Evolutionary conservation across 2,329 filamentous ascomycete genomes (phyloP).

Genomic region (Aspergillus niger): DNA sequence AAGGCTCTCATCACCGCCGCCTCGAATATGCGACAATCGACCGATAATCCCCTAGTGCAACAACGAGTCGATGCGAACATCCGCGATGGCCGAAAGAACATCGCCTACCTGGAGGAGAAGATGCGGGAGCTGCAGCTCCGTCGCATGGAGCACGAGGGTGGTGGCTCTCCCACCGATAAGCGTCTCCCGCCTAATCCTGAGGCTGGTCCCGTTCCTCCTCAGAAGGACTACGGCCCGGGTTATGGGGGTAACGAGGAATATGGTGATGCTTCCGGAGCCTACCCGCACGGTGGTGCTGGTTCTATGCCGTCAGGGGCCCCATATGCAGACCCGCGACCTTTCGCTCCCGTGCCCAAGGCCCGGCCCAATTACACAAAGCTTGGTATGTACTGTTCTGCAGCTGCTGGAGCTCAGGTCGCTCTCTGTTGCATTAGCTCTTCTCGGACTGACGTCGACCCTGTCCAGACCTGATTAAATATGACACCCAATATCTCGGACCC

Average conservation of each 20-base stretch:
- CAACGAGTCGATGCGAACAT: conserved; percentile 92
- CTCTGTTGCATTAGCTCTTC: conserved; percentile 4
- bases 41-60: conserved; percentile 87
- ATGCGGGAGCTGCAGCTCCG: conserved; percentile 86
- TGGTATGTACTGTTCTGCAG: conserved; percentile 59
- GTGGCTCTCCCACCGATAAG: conserved; percentile 50
- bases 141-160: conserved; percentile 43
- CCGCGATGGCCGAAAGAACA: conserved; percentile 87
- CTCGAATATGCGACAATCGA: conserved; percentile 92
- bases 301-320: conserved; percentile 81
- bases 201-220: conserved; percentile 64
- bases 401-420: conserved; percentile 5
- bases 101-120: conserved; percentile 93
- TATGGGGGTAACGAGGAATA: conserved; percentile 69
- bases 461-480: conserved; percentile 95
- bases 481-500: conserved; percentile 90
- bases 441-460: conserved; percentile 17
- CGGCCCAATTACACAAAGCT: conserved; percentile 94
- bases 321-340: conserved; percentile 72
- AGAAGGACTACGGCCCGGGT: conserved; percentile 69
- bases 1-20: conserved; percentile 92
- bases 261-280: conserved; percentile 56
- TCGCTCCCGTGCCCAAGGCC: conserved; percentile 67
- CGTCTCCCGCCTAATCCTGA: conserved; percentile 49
- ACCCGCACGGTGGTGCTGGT: conserved; percentile 64